Evolutionary conservation across 2,329 filamentous ascomycete genomes (phyloP), one percentile per base, ranked within the genome.

Genomic region (Purpureocillium lavendulum): DNA sequence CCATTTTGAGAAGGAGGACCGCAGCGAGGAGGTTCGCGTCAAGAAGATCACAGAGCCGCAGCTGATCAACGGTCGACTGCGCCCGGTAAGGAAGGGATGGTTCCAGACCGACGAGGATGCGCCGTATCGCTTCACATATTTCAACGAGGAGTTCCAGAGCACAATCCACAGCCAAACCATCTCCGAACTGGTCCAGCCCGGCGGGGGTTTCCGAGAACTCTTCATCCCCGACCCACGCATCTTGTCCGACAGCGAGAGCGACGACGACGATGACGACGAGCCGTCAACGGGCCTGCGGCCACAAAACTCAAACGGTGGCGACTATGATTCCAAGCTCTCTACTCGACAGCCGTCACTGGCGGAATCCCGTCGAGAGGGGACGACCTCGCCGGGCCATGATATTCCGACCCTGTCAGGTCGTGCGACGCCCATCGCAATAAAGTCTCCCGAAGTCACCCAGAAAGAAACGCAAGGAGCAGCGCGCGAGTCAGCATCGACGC

Each of bases 101-200:
- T 90, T 87, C 58, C 77, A 84, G 30, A 80, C 86, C 39, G 86
- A 92, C 47, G 89, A 95, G 44, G 90, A 96, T 48, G 80, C 83
- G 0, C 92, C 92, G 0, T 97, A 94, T 59, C 78, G 92, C 18
- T 98, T 96, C 59, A 97, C 92, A 0, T 98, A 98, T 61, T 98
- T 98, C 71, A 97, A 97, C 60, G 92, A 97, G 57, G 87, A 95
- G 46, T 87, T 97, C 40, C 84, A 87, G 53, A 94, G 86, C 59
- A 98, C 92, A 0, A 94, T 98, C 45, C 92, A 98, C 61, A 92
- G 88, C 44, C 87, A 94, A 60, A 92, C 84, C 1, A 95, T 98
- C 41, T 94, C 88, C 3, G 92, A 96, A 58, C 73, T 98, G 15
- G 75, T 94, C 8, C 88, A 95, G 49, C 82, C 86, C 1, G 92